These are phyloP conservation scores for Friedmanniomyces simplex DNA, from an alignment of 495 filamentous ascomycete genomes.

Conservation along the genomic window DNA sequence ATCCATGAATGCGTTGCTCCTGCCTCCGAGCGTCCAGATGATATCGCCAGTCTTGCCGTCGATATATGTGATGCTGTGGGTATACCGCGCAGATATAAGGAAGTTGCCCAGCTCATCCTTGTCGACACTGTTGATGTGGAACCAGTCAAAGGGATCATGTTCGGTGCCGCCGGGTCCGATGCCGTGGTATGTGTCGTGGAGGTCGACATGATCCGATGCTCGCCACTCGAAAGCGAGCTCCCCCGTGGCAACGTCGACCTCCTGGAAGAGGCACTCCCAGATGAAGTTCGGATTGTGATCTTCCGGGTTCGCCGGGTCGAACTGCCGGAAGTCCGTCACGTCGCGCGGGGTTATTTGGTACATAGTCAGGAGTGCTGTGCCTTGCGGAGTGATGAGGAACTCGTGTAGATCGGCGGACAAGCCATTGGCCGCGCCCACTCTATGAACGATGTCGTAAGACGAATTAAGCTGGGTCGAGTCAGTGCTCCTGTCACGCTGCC, in stretches of 20 bases:
- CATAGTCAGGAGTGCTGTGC: constrained; percentile 25
- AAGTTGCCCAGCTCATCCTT: constrained; percentile 28
- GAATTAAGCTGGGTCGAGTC: constrained; percentile 9
- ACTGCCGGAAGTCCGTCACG: constrained; percentile 7
- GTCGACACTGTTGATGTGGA: constrained; percentile 31
- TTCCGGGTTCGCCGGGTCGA: neutral
- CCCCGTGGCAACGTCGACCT: constrained; percentile 24
- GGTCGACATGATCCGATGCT: constrained; percentile 30
- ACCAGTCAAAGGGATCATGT: constrained; percentile 24
- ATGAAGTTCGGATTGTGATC: constrained; percentile 21
- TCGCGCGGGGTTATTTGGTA: constrained; percentile 13
- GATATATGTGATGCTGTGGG: constrained; percentile 24
- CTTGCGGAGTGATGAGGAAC: constrained; percentile 18
- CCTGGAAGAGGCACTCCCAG: constrained; percentile 26
- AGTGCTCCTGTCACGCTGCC: neutral
- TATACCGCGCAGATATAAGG: constrained; percentile 24
- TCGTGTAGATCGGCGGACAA: constrained; percentile 19
- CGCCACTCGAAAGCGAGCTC: constrained; percentile 35
- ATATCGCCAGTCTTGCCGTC: constrained; percentile 20
- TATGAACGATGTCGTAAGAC: constrained; percentile 15
- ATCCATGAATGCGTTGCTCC: constrained; percentile 22
- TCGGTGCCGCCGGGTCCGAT: constrained; percentile 10
- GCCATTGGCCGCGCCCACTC: constrained; percentile 11
- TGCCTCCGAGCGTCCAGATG: constrained; percentile 26
- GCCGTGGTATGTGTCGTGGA: constrained; percentile 22